These are phyloP conservation scores for Stachybotrys elegans DNA, from an alignment of 2,329 filamentous ascomycete species.

Conservation along the genomic window DNA sequence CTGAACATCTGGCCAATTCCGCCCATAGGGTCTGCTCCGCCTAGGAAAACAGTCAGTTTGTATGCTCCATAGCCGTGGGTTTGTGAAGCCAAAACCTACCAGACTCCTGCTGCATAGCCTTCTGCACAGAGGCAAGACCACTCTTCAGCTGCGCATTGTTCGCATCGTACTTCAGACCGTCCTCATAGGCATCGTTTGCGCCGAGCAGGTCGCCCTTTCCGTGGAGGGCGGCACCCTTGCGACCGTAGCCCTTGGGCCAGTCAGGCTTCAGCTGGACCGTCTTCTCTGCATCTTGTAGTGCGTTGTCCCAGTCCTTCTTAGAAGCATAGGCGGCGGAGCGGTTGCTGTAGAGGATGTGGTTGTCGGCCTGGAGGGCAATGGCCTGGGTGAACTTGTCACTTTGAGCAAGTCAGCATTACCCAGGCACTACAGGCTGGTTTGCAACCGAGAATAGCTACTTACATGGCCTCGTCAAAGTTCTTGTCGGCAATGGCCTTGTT, in stretches of 20 bases:
- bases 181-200: conserved; percentile 85
- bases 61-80: conserved; percentile 14
- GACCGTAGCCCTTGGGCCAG: conserved; percentile 95
- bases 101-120: conserved; percentile 67
- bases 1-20: conserved; percentile 92
- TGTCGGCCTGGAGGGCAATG: conserved; percentile 78
- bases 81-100: conserved; percentile 20
- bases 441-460: too few species aligned
- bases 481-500: conserved; percentile 98
- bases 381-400: conserved; percentile 94
- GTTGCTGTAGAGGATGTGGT: conserved; percentile 98
- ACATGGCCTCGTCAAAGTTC: conserved; percentile 95
- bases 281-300: conserved; percentile 86
- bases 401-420: too few species aligned
- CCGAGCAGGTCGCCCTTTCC: conserved; percentile 80
- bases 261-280: conserved; percentile 93
- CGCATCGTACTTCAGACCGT: conserved; percentile 89
- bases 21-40: conserved; percentile 58
- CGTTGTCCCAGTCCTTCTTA: conserved; percentile 79
- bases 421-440: too few species aligned
- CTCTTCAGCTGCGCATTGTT: conserved; percentile 90
- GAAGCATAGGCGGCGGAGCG: conserved; percentile 85
- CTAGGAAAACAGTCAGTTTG: conserved; percentile 12
- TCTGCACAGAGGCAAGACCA: conserved; percentile 77
- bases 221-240: conserved; percentile 88